Evolutionary conservation across 306 rosid genomes (phyloP).

Genomic region (Prunus kanzakura): DNA sequence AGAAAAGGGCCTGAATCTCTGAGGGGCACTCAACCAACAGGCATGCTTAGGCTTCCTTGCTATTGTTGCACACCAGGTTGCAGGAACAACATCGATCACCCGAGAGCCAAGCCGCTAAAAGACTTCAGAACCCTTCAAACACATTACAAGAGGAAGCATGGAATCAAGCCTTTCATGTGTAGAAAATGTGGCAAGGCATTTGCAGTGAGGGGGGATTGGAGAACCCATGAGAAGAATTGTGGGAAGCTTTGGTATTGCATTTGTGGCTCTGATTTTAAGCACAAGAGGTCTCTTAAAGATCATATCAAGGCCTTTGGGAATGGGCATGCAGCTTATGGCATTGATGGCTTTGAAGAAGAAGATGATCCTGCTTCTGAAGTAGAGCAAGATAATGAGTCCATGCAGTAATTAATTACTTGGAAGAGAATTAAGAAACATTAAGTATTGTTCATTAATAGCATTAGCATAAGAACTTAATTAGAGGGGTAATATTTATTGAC

Average conservation of each 20-base stretch:
- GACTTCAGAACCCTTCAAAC: slow-evolving; percentile 97
- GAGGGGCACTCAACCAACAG: slow-evolving; percentile 96
- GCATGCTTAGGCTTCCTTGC: slow-evolving; percentile 93
- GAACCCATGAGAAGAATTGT: slow-evolving; percentile 96
- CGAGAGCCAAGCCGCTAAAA: slow-evolving; percentile 82
- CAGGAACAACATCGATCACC: slow-evolving; percentile 93
- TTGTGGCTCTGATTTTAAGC: slow-evolving; percentile 96
- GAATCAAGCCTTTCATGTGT: slow-evolving; percentile 94
- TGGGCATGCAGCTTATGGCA: slow-evolving; percentile 83
- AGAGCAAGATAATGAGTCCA: slow-evolving; percentile 80
- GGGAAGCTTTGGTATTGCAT: slow-evolving; percentile 97
- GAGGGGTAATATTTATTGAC: neutral
- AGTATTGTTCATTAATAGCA: neutral
- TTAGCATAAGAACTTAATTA: neutral
- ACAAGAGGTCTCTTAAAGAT: slow-evolving; percentile 89
- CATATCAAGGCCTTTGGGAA: slow-evolving; percentile 90
- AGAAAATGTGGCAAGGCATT: slow-evolving; percentile 92
- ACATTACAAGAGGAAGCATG: slow-evolving; percentile 96
- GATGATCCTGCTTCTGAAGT: slow-evolving; percentile 97
- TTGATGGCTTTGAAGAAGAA: slow-evolving; percentile 74
- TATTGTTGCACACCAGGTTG: slow-evolving; percentile 95
- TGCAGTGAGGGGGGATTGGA: slow-evolving; percentile 95
- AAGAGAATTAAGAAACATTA: neutral
- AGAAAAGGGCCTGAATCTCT: slow-evolving; percentile 96
- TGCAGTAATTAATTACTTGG: slow-evolving; percentile 22